phyloP scores from a whole-genome alignment of 495 filamentous ascomycete genomes.

The Trichoderma reesei region DNA sequence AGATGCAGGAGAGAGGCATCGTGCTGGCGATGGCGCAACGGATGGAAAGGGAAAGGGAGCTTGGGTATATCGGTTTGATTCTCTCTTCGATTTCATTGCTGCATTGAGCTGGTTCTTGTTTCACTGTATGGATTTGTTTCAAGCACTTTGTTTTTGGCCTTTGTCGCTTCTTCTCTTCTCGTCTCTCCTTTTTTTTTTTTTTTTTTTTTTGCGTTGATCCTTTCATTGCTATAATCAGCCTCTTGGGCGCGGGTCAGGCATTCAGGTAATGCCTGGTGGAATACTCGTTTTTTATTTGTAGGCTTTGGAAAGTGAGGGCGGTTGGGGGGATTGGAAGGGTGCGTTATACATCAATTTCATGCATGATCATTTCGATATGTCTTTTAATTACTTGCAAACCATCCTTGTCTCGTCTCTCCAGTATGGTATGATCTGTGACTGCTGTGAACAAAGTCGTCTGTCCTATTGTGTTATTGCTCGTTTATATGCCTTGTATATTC shows the following conservation, averaged over 20 bases:
- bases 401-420: too few relatives aligned
- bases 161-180: not conserved
- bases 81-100: not conserved
- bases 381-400: too few relatives aligned
- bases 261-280: not conserved
- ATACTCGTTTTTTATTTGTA: not conserved
- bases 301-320: not conserved
- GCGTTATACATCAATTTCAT: not conserved
- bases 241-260: not conserved
- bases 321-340: not conserved
- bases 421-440: too few relatives aligned
- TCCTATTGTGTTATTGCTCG: too few relatives aligned
- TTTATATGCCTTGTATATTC: too few relatives aligned
- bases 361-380: not conserved
- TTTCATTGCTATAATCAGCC: not conserved
- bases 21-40: not conserved
- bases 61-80: conserved; percentile 1
- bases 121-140: not conserved
- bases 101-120: conserved; percentile 8
- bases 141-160: not conserved
- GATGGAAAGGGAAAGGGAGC: not conserved
- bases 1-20: not conserved
- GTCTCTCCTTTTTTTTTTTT: not conserved
- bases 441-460: too few relatives aligned
- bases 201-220: not conserved